These are phyloP conservation scores for Agastache rugosa DNA, from an alignment of 257 asterid species.

Conservation along the genomic window DNA sequence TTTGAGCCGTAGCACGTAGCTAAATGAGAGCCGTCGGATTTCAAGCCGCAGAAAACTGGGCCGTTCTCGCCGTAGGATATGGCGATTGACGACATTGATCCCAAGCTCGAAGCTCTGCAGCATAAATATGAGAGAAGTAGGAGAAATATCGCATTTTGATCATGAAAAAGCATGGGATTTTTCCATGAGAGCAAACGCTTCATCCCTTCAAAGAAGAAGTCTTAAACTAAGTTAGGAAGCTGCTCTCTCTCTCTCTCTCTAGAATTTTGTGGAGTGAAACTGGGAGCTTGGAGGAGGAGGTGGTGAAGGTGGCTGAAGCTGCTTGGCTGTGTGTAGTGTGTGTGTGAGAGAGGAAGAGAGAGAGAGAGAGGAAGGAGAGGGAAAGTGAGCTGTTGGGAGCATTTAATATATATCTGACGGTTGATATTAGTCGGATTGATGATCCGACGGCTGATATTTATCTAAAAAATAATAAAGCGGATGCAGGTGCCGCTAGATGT, in stretches of 20 bases:
- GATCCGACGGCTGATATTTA: conserved; percentile 40
- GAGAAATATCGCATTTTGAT: conserved; percentile 41
- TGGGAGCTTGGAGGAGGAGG: conserved; percentile 31
- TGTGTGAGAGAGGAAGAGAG: conserved; percentile 21
- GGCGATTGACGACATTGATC: conserved; percentile 91
- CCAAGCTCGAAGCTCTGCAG: conserved; percentile 60
- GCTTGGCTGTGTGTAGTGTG: conserved; percentile 31
- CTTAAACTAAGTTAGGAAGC: too few relatives aligned
- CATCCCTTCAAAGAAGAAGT: conserved; percentile 21
- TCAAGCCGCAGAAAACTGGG: conserved; percentile 80
- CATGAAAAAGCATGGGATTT: conserved; percentile 31
- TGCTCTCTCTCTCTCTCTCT: neutral
- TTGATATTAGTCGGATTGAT: neutral
- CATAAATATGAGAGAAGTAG: conserved; percentile 45
- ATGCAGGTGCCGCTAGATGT: conserved; percentile 51
- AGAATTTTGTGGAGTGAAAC: neutral
- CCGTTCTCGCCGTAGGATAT: conserved; percentile 87
- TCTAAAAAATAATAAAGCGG: conserved; percentile 25
- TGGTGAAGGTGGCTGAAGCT: conserved; percentile 44
- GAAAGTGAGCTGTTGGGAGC: conserved; percentile 50
- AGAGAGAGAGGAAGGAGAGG: conserved; percentile 36
- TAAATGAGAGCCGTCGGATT: conserved; percentile 83
- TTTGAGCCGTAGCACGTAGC: conserved; percentile 81
- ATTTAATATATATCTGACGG: conserved; percentile 51
- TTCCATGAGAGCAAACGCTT: conserved; percentile 30